Evolutionary conservation across 306 rosid genomes (phyloP).

Genomic region (Quercus ilex): DNA sequence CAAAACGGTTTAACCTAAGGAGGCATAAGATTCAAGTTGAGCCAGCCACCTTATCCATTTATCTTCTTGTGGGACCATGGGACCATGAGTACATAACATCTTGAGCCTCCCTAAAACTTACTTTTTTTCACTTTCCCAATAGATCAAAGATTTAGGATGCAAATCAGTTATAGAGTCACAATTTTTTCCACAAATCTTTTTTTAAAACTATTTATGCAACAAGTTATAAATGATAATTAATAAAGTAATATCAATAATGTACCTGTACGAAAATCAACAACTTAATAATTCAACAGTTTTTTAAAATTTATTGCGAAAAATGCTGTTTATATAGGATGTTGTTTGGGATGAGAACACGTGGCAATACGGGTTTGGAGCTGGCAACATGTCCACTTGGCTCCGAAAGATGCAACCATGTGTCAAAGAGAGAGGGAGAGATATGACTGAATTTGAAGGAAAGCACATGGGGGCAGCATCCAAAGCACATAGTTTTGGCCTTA

Average conservation of each 20-base stretch:
- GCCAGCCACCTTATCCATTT: conserved; percentile 23
- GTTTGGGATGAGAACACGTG: conserved; percentile 20
- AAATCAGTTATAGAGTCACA: no score
- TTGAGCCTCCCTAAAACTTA: neutral
- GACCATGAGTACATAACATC: neutral
- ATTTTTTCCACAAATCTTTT: no score
- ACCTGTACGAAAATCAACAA: no score
- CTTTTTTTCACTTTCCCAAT: neutral
- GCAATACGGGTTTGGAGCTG: conserved; percentile 30
- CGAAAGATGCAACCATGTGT: conserved; percentile 16
- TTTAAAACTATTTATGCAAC: no score
- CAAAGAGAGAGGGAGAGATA: conserved; percentile 11
- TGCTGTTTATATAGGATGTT: no score
- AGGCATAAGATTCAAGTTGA: conserved; percentile 16
- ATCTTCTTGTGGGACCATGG: neutral
- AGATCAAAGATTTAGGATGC: conserved; percentile 28
- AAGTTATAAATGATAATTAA: no score
- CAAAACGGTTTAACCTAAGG: conserved; percentile 4
- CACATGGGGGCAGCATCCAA: conserved; percentile 38
- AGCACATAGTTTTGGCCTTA: conserved; percentile 34
- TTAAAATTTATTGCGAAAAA: no score
- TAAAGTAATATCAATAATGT: no score
- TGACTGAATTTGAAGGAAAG: conserved; percentile 12
- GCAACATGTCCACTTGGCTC: conserved; percentile 39
- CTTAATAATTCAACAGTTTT: no score